Conservation (phyloP, 805 yeast genomes). For the Wickerhamiella allomyrinae region DNA sequence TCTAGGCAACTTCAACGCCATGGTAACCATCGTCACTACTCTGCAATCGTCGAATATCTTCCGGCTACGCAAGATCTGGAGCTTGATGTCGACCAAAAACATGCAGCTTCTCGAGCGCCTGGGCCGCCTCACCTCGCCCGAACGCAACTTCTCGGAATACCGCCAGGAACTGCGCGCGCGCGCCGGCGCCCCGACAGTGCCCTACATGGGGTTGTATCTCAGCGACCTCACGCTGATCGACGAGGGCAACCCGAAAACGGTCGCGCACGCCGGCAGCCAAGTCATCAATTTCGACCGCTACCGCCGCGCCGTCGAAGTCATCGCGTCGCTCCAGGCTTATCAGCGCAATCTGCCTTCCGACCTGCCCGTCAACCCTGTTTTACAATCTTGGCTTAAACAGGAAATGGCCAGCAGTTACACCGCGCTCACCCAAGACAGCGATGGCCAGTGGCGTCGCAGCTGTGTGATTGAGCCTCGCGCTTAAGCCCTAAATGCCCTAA, state of each 20-base stretch:
- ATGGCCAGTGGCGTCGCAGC: conserved; percentile 26
- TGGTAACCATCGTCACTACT: conserved; percentile 23
- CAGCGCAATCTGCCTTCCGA: conserved; percentile 17
- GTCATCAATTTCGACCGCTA: conserved; percentile 26
- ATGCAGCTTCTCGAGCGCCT: conserved; percentile 17
- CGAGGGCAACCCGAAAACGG: conserved; percentile 25
- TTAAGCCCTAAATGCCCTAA: too few relatives aligned
- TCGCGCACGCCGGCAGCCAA: conserved; percentile 6
- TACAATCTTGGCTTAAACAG: conserved; percentile 24
- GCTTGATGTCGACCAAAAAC: conserved; percentile 19
- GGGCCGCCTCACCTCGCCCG: conserved; percentile 21
- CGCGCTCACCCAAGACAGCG: conserved; percentile 18
- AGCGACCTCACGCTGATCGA: conserved; percentile 26
- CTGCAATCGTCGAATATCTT: conserved; percentile 25
- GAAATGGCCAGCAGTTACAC: conserved; percentile 23
- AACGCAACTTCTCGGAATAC: conserved; percentile 25
- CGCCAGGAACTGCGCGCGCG: conserved; percentile 19
- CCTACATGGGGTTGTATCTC: conserved; percentile 25
- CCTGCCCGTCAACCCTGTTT: conserved; percentile 11
- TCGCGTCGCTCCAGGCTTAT: conserved; percentile 23
- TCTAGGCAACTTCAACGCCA: conserved; percentile 23
- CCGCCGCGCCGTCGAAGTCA: conserved; percentile 19
- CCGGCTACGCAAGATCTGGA: conserved; percentile 25
- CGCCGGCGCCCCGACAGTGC: conserved; percentile 21
- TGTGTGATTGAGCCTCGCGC: conserved; percentile 24